Conservation (phyloP, 352 stramenopile genomes). For the Peronosclerospora sorghi region DNA sequence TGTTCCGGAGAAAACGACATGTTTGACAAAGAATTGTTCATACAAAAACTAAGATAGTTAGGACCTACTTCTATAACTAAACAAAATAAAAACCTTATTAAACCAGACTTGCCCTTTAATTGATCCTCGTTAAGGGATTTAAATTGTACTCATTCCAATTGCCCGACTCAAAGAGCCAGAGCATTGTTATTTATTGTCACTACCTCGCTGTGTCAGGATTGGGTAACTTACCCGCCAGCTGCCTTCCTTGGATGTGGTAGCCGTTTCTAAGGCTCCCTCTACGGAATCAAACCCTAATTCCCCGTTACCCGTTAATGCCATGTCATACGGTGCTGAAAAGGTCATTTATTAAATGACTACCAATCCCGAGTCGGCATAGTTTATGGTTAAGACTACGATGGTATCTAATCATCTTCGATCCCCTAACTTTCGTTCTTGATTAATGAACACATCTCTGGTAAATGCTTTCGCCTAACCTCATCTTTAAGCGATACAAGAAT, state of each 20-base stretch:
- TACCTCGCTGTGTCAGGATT: slow-evolving; percentile 87
- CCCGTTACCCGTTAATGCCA: no score
- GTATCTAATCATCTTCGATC: not conserved
- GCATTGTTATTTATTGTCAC: slow-evolving; percentile 59
- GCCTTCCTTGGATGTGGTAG: no score
- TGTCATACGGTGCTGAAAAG: not conserved
- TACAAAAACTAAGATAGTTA: no score
- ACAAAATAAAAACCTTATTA: no score
- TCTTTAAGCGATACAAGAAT: slow-evolving; percentile 15
- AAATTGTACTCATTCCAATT: no score
- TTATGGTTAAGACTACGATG: not conserved
- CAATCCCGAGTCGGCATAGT: not conserved
- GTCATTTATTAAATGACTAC: not conserved
- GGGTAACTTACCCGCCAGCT: slow-evolving; percentile 88
- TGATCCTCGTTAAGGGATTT: slow-evolving; percentile 66
- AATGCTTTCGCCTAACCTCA: slow-evolving; percentile 13
- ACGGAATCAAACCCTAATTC: not conserved
- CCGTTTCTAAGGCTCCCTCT: no score
- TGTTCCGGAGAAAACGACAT: no score
- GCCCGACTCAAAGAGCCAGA: slow-evolving; percentile 29
- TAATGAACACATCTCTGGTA: slow-evolving; percentile 15
- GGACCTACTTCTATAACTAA: no score
- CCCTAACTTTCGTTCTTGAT: slow-evolving; percentile 16
- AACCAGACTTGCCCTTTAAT: no score
- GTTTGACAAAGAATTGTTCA: no score